Evolutionary conservation across 768 basidiomycete genomes (phyloP), one percentile per base, ranked within the genome.

Genomic region (Mycena alexandri): DNA sequence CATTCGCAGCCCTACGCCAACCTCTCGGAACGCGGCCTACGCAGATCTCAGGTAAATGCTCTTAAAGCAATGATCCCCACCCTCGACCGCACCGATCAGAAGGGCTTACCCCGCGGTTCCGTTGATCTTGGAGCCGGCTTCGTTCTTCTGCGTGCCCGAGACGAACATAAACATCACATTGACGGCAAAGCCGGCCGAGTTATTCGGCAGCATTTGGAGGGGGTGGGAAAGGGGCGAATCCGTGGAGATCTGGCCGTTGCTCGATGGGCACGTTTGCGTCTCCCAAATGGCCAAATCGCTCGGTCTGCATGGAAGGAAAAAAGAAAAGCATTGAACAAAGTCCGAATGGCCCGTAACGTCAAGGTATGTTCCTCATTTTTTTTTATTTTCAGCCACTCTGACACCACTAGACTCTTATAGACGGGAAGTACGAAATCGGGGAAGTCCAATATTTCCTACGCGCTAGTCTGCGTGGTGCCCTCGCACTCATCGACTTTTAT

Each of bases 221-320:
- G 16, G 10, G 11, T 10, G 1, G 22, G 14, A 24, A 10, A 17
- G 2, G 14, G 12, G 14, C 10, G 13, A 17, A 25, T 12, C 12
- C 34, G 5, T 16, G 51, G 43, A 21, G 13, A 19, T 2, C 5
- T 47, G 17, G 13, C 25, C 5, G 43, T 38, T 5, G 55, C 62
- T 10, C 42, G 56, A 44, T 75, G 71, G 74, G 72, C 70, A 6
- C 68, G 59, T 2, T 41, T 75, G 1, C 63, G 33, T 25, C 59
- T 75, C 12, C 74, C 74, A 14, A 75, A 65, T 55, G 73, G 75
- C 21, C 70, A 73, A 44, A 72, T 71, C 36, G 70, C 67, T 2
- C 59, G 69, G 3, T 73, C 60, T n/a, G 14, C 33, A n/a, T 73
- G 72, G 72, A 71, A 68, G 57, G 72, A 73, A 54, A 43, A 53